These are phyloP conservation scores for Chaetomium strumarium DNA, from an alignment of 2,329 filamentous ascomycete species.

Conservation along the genomic window DNA sequence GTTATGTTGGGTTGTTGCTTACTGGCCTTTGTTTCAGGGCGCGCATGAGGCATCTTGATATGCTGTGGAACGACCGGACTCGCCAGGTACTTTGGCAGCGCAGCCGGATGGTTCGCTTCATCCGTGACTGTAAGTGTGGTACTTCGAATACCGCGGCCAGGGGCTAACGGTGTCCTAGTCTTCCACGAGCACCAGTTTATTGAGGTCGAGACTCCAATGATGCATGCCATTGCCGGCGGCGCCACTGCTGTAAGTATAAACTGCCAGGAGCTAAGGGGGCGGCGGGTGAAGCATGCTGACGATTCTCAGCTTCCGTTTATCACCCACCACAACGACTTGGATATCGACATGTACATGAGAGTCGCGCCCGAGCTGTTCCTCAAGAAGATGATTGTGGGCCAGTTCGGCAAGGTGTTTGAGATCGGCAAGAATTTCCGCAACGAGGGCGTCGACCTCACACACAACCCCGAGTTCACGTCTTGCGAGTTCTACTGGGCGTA, in stretches of 20 bases:
- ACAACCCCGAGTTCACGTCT: constrained; percentile 98
- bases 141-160: neutral
- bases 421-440: constrained; percentile 95
- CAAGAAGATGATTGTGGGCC: constrained; percentile 93
- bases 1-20: neutral
- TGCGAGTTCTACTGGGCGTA: constrained; percentile 97
- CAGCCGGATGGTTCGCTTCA: constrained; percentile 80
- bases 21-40: constrained; percentile 43
- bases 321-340: constrained; percentile 91
- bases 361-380: constrained; percentile 93
- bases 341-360: constrained; percentile 93
- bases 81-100: constrained; percentile 79
- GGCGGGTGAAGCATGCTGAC: neutral
- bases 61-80: constrained; percentile 91
- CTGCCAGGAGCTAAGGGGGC: neutral
- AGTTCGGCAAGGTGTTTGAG: constrained; percentile 91
- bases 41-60: constrained; percentile 87
- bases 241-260: constrained; percentile 66
- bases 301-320: constrained; percentile 65
- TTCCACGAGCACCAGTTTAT: constrained; percentile 84
- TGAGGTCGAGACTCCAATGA: constrained; percentile 95
- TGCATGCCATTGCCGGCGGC: constrained; percentile 92
- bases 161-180: constrained; percentile 31
- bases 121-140: constrained; percentile 56
- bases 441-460: constrained; percentile 83